Base-by-base conservation (phyloP, 257 asterid genomes). In the Salvia rosmarinus region DNA sequence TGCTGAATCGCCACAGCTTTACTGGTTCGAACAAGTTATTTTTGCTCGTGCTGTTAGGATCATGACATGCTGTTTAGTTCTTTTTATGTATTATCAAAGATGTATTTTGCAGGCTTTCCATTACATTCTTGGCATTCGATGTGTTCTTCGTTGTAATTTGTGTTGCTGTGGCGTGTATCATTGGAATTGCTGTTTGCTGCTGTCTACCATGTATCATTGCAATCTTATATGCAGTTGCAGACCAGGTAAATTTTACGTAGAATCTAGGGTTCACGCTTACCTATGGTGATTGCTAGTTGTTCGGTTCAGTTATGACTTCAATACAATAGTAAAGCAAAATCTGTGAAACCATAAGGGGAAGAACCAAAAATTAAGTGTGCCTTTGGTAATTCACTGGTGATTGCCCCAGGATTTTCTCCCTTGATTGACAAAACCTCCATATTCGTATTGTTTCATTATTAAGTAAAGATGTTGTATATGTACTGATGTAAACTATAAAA, bases 181-280 rank as follows among this genome's bases (percentile, higher is more conserved):
- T 95, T 50, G 99, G 99, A 73, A 85, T 95, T 68, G 99, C 99
- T 77, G 98, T 95, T 77, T 95, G 99, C 87, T 95, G 96, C 91
- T 95, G 99, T 74, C 85, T 95, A 47, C 99, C 99, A 7, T 95
- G 99, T 75, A 95, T 95, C 42, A 91, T 95, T 70, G 99, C 98
- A 28, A 80, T 95, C 74, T 84, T 95, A 78, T 91, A 91, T 80
- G 98, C 98, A 12, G 96, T 95, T 65, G 96, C 96, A 14, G 99
- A 95, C 67, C 98, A 95, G 99, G 99, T 95, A 78, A 59, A 62
- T 72, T 49, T 30, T 50, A 21, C 34, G 19, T 49, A 20, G 21
- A 35, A 54, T 34, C 34, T 60, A 10, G 25, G 28, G 42, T 55
- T 42, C 55, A 57, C 50, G 5, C 44, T 32, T 11, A 63, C 55